A percentile compares a stretch with the other conserved stretches of the same genome.
Evolutionary conservation across 805 yeast genomes (phyloP).

Genomic region (Limtongia smithiae): DNA sequence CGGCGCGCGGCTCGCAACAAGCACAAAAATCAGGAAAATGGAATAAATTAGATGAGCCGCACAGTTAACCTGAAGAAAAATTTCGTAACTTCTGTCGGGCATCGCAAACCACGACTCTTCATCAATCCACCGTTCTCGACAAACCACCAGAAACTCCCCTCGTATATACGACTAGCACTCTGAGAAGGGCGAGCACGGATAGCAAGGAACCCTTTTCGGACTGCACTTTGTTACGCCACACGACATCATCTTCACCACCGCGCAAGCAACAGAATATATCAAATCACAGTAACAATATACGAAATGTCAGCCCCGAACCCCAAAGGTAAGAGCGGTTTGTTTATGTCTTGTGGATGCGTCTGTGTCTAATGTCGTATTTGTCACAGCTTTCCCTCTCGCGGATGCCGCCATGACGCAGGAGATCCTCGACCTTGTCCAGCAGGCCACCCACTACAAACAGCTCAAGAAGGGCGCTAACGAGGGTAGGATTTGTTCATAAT

Average conservation of each 20-base stretch:
- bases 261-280: not conserved
- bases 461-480: constrained; percentile 99
- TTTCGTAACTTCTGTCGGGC: no score
- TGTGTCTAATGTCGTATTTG: no score
- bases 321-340: constrained; percentile 45
- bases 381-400: constrained; percentile 98
- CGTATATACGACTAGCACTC: no score
- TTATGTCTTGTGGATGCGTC: no score
- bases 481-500: constrained; percentile 55
- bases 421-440: constrained; percentile 96
- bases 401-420: constrained; percentile 94
- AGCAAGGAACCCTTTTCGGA: constrained; percentile 39
- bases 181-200: constrained; percentile 38
- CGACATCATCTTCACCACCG: not conserved
- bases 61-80: no score
- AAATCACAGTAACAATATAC: constrained; percentile 2
- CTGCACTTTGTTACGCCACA: not conserved
- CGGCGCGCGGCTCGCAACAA: no score
- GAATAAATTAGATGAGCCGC: no score
- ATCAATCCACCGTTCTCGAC: not conserved
- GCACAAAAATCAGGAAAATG: no score
- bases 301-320: constrained; percentile 85
- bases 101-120: not conserved
- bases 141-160: no score
- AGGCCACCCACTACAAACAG: constrained; percentile 96